Percentiles rank a stretch among this genome's conserved stretches.
Conservation (phyloP, 2,329 filamentous ascomycete genomes). For the Fusarium citri region DNA sequence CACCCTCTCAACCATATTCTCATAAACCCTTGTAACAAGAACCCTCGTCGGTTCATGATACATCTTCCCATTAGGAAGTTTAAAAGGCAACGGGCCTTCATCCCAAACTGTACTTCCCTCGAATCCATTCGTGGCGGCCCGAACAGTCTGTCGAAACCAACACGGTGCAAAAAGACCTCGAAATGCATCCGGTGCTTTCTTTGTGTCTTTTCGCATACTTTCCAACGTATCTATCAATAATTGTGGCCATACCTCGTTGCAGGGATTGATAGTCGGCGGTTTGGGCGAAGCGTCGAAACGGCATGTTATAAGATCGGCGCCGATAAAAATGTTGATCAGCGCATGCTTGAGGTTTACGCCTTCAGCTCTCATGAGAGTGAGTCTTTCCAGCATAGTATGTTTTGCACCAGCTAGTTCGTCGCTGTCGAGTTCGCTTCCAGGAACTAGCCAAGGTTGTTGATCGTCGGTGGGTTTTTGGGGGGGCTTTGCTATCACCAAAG, state of each 20-base stretch:
- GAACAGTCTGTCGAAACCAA: not conserved
- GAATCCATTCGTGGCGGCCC: not conserved
- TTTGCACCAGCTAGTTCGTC: not conserved
- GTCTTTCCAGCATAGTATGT: not conserved
- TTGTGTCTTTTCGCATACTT: not conserved
- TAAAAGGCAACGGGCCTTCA: not conserved
- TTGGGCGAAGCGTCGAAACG: not conserved
- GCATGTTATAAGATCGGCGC: not conserved
- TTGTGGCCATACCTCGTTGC: not conserved
- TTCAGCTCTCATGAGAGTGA: not conserved
- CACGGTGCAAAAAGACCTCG: not conserved
- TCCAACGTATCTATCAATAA: not conserved
- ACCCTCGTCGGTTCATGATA: not conserved
- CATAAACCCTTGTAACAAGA: not conserved
- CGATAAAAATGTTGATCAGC: not conserved
- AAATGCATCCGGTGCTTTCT: not conserved
- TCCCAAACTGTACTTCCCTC: slow-evolving; percentile 1
- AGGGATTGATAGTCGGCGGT: not conserved
- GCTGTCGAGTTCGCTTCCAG: not conserved
- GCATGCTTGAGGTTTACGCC: not conserved
- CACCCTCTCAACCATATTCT: not conserved
- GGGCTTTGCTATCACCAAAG: not conserved
- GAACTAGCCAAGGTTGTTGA: not conserved
- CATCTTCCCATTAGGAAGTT: not conserved
- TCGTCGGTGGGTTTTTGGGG: not conserved